A percentile compares a stretch with the other conserved stretches of the same genome.
Conservation (phyloP, 768 basidiomycete genomes). For the Lactarius akahatsu region DNA sequence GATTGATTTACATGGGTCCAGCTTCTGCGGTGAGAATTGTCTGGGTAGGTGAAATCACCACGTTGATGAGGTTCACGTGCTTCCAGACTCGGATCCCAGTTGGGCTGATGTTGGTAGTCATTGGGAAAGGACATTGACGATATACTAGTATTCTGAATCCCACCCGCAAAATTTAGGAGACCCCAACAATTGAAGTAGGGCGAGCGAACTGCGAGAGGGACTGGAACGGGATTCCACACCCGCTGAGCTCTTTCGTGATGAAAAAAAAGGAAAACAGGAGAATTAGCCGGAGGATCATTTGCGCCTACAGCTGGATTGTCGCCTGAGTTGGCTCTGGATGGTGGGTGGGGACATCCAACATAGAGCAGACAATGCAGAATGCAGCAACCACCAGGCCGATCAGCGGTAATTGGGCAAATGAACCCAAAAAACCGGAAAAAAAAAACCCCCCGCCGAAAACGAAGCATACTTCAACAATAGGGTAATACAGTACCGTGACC, state of each 20-base stretch:
- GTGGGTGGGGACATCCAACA: background rate
- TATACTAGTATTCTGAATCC: background rate
- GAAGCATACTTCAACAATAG: no score
- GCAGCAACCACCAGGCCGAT: no score
- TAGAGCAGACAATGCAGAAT: no score
- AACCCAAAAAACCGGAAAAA: no score
- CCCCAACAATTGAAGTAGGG: conserved; percentile 33
- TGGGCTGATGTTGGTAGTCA: conserved; percentile 1
- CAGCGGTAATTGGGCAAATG: no score
- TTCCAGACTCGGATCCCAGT: no score
- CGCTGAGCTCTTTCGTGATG: conserved; percentile 3
- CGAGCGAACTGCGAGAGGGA: conserved; percentile 33
- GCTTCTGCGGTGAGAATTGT: conserved; percentile 37
- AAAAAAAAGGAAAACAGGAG: background rate
- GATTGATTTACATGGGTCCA: conserved; percentile 39
- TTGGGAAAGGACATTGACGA: background rate
- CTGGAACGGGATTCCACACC: conserved; percentile 26
- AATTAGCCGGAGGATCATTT: background rate
- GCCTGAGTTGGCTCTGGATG: background rate
- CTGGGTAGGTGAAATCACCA: conserved; percentile 39
- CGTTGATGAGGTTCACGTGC: conserved; percentile 27
- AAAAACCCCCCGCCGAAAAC: no score
- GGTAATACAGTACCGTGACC: no score
- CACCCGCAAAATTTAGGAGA: background rate
- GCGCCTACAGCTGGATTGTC: background rate